These are phyloP conservation scores for Corymbia citriodora DNA, from an alignment of 441 rosid species.

Conservation along the genomic window DNA sequence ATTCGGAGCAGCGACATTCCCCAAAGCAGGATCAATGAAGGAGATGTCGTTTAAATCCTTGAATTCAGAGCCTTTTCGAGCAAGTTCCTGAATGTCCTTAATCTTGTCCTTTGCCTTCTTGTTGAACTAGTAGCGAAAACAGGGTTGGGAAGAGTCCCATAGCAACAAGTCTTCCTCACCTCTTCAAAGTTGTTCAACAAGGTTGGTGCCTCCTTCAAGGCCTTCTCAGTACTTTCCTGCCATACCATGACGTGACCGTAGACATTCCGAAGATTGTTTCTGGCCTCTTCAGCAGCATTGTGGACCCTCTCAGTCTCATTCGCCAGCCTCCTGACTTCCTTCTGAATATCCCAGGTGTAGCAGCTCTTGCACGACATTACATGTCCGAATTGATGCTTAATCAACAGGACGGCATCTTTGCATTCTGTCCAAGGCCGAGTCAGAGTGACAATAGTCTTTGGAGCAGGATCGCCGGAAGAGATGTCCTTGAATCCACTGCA, in stretches of 20 bases:
- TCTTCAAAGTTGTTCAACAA: background rate
- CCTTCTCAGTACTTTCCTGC: background rate
- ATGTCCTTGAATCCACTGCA: no score
- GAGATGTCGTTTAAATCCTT: background rate
- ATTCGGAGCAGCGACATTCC: background rate
- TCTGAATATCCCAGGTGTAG: rapidly evolving
- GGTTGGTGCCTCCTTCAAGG: background rate
- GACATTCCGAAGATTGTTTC: background rate
- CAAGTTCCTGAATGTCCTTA: background rate
- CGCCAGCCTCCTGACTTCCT: rapidly evolving
- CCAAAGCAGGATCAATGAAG: background rate
- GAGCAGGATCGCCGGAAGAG: no score
- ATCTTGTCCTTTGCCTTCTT: background rate
- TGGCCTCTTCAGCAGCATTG: background rate
- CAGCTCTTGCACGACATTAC: no score
- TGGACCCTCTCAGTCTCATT: rapidly evolving
- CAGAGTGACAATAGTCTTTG: rapidly evolving
- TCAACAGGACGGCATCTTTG: no score
- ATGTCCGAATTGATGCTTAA: background rate
- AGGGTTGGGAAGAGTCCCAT: background rate
- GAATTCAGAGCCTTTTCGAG: background rate
- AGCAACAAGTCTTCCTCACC: background rate
- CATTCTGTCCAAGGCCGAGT: no score
- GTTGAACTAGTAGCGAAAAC: background rate
- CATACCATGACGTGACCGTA: background rate